These are phyloP conservation scores for Simplicillium sp. DNA, from an alignment of 2,329 filamentous ascomycete species.

Conservation along the genomic window DNA sequence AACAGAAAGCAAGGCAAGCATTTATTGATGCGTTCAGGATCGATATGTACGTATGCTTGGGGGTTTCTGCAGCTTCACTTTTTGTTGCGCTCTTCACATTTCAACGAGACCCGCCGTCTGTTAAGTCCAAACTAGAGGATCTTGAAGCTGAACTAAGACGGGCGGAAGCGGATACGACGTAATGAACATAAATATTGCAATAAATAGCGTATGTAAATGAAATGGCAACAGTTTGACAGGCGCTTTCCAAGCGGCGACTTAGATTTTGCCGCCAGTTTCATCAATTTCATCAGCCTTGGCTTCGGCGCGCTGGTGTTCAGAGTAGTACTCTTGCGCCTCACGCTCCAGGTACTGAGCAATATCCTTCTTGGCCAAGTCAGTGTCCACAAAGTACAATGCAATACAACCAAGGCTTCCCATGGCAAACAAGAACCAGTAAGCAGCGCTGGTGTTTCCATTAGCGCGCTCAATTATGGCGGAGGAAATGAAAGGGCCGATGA, in stretches of 20 bases:
- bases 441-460: conserved; percentile 7
- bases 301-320: conserved; percentile 49
- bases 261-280: background rate
- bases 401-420: conserved; percentile 9
- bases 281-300: conserved; percentile 33
- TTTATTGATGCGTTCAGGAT: conserved; percentile 11
- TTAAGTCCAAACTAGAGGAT: conserved; percentile 10
- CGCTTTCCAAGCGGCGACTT: background rate
- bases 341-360: conserved; percentile 10
- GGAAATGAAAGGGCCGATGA: conserved; percentile 14
- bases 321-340: conserved; percentile 53
- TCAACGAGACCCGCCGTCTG: conserved; percentile 11
- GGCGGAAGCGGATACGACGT: no score
- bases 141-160: conserved; percentile 13
- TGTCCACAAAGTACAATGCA: conserved; percentile 11
- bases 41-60: conserved; percentile 12
- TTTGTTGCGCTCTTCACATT: conserved; percentile 10
- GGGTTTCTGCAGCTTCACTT: conserved; percentile 7
- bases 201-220: no score
- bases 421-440: conserved; percentile 12
- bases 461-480: conserved; percentile 12
- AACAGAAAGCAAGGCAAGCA: conserved; percentile 7
- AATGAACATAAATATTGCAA: no score
- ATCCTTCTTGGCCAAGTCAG: conserved; percentile 11
- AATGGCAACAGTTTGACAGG: no score